A percentile compares a stretch with the other conserved stretches of the same genome.
phyloP scores from a whole-genome alignment of 352 stramenopile species.

The Pilasporangium apinafurcum region DNA sequence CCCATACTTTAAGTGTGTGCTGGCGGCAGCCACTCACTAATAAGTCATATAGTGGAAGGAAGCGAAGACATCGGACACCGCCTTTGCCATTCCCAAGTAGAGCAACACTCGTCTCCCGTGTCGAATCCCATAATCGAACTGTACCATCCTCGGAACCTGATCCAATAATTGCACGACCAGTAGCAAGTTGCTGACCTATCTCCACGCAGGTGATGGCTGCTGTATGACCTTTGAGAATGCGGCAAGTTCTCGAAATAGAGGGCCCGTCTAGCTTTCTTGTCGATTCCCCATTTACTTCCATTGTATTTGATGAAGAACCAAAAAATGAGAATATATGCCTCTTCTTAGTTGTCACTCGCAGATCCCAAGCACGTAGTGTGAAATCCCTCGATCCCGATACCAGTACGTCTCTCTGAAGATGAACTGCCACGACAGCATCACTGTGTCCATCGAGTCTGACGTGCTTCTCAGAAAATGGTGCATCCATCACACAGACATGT shows the following conservation, averaged over 20 bases:
- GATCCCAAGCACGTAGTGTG: constrained; percentile 68
- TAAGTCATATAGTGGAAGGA: constrained; percentile 52
- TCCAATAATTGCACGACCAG: constrained; percentile 43
- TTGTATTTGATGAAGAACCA: constrained; percentile 11
- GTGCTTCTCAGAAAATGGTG: constrained; percentile 17
- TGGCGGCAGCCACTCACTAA: constrained; percentile 52
- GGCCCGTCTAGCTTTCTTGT: constrained; percentile 38
- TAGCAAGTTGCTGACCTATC: constrained; percentile 60
- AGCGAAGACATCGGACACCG: constrained; percentile 49
- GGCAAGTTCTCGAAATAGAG: constrained; percentile 49
- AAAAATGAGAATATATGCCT: constrained; percentile 66
- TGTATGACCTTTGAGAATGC: constrained; percentile 62
- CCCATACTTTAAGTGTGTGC: constrained; percentile 65
- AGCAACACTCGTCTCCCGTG: constrained; percentile 45
- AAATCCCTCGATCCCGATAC: constrained; percentile 67
- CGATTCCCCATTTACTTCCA: constrained; percentile 10
- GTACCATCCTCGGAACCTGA: constrained; percentile 66
- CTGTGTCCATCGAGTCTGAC: constrained; percentile 50
- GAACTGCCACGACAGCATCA: constrained; percentile 43
- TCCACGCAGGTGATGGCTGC: constrained; percentile 61
- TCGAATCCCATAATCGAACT: constrained; percentile 72
- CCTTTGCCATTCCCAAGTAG: constrained; percentile 34
- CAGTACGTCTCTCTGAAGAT: constrained; percentile 52
- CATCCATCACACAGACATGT: constrained; percentile 33
- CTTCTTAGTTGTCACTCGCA: constrained; percentile 51